A percentile compares a stretch with the other conserved stretches of the same genome.
Conservation (phyloP, 495 filamentous ascomycete species). For the Tetracladium marchalianum region DNA sequence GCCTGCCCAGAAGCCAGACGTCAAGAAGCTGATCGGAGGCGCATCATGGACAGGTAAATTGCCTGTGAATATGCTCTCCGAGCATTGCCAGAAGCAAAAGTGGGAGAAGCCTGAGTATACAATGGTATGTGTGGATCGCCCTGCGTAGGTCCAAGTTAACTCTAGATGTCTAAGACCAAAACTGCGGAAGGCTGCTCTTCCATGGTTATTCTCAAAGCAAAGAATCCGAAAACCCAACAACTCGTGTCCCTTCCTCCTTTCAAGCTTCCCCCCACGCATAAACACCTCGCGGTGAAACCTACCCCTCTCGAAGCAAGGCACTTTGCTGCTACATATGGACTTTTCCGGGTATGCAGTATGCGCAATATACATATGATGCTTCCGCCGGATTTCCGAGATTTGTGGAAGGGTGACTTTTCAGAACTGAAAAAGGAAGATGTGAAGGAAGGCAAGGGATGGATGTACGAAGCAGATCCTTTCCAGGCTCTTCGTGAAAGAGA, state of each 20-base stretch:
- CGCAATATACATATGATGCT: slow-evolving; percentile 88
- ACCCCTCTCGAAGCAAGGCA: slow-evolving; percentile 84
- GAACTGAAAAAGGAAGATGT: slow-evolving; percentile 68
- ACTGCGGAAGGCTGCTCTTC: slow-evolving; percentile 57
- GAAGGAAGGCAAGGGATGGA: slow-evolving; percentile 69
- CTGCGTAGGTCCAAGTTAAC: background rate
- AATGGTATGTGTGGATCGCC: slow-evolving; percentile 38
- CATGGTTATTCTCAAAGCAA: slow-evolving; percentile 65
- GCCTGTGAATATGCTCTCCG: slow-evolving; percentile 82
- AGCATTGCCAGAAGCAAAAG: slow-evolving; percentile 90
- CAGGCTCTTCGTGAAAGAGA: slow-evolving; percentile 67
- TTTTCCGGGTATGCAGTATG: slow-evolving; percentile 89
- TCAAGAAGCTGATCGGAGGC: slow-evolving; percentile 84
- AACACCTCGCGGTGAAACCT: slow-evolving; percentile 55
- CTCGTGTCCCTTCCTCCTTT: slow-evolving; percentile 65
- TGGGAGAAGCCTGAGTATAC: slow-evolving; percentile 93
- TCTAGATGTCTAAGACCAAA: slow-evolving; percentile 12
- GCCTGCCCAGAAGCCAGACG: slow-evolving; percentile 64
- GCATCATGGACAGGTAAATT: slow-evolving; percentile 97
- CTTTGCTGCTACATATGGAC: slow-evolving; percentile 80
- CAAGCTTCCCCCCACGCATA: slow-evolving; percentile 63
- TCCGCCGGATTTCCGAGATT: slow-evolving; percentile 74
- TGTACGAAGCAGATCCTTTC: slow-evolving; percentile 96
- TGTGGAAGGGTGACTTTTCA: slow-evolving; percentile 83
- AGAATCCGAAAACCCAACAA: slow-evolving; percentile 77